phyloP scores from a whole-genome alignment of 2,329 filamentous ascomycete genomes.

The Arthrocladium fulminans region DNA sequence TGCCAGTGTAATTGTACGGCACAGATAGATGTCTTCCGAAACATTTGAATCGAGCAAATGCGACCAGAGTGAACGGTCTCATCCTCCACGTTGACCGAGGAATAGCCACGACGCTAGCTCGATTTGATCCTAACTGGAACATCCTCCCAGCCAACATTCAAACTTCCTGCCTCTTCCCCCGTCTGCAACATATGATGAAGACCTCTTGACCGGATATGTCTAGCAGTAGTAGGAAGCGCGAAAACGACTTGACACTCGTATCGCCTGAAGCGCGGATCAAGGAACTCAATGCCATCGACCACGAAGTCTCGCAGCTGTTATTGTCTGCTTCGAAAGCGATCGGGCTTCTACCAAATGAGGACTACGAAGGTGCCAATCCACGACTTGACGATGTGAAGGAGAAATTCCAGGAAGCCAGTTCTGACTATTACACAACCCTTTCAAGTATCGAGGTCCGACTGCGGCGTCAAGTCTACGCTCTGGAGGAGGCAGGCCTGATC shows the following conservation, averaged over 20 bases:
- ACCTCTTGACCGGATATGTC: background rate
- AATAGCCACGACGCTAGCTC: background rate
- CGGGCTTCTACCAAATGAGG: slow-evolving; percentile 47
- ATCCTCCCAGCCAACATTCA: background rate
- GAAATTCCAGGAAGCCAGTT: slow-evolving; percentile 44
- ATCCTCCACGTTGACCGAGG: background rate
- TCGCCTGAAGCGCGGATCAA: slow-evolving; percentile 64
- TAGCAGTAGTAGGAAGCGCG: background rate
- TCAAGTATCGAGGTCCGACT: slow-evolving; percentile 66
- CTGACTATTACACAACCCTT: slow-evolving; percentile 61
- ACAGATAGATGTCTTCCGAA: background rate
- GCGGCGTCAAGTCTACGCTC: slow-evolving; percentile 64
- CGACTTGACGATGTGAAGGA: slow-evolving; percentile 10
- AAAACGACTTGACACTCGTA: background rate
- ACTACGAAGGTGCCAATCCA: slow-evolving; percentile 9
- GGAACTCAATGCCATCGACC: slow-evolving; percentile 70
- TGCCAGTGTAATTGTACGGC: background rate
- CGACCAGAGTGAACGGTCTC: background rate
- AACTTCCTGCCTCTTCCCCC: background rate
- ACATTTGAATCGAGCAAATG: background rate
- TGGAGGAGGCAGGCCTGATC: slow-evolving; percentile 75
- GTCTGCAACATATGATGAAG: background rate
- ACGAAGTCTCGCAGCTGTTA: slow-evolving; percentile 40
- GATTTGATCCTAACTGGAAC: background rate
- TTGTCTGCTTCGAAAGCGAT: slow-evolving; percentile 54